Conservation (phyloP, 2,329 filamentous ascomycete genomes). For the Fusarium staphyleae region DNA sequence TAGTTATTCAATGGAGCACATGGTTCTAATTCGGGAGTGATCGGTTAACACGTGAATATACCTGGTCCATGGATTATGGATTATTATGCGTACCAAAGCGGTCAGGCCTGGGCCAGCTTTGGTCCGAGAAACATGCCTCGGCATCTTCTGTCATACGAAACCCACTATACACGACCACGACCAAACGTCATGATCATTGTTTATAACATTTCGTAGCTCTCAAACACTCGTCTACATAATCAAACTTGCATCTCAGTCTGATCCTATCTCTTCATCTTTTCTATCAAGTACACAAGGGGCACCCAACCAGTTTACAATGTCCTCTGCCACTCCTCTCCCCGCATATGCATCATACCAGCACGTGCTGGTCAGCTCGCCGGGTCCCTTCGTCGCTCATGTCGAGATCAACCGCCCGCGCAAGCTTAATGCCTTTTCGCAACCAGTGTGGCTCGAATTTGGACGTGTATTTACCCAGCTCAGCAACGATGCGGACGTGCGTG, state of each 20-base stretch:
- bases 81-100: no score
- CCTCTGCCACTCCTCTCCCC: constrained; percentile 39
- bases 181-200: constrained; percentile 9
- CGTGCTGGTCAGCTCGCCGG: constrained; percentile 77
- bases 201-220: neutral
- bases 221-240: neutral
- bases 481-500: constrained; percentile 73
- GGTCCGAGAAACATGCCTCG: constrained; percentile 30
- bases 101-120: constrained; percentile 12
- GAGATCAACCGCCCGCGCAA: constrained; percentile 89
- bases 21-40: no score
- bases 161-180: constrained; percentile 15
- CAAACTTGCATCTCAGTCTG: no score
- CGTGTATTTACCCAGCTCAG: constrained; percentile 76
- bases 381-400: constrained; percentile 81
- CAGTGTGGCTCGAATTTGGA: constrained; percentile 86
- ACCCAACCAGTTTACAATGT: constrained; percentile 20
- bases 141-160: constrained; percentile 29
- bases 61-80: no score
- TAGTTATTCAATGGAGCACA: neutral
- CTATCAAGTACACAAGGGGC: neutral
- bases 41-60: constrained; percentile 27
- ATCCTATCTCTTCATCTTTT: neutral
- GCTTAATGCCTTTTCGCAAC: constrained; percentile 84
- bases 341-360: constrained; percentile 63